phyloP scores from a whole-genome alignment of 805 yeast species.

The Saturnispora zaruensis region DNA sequence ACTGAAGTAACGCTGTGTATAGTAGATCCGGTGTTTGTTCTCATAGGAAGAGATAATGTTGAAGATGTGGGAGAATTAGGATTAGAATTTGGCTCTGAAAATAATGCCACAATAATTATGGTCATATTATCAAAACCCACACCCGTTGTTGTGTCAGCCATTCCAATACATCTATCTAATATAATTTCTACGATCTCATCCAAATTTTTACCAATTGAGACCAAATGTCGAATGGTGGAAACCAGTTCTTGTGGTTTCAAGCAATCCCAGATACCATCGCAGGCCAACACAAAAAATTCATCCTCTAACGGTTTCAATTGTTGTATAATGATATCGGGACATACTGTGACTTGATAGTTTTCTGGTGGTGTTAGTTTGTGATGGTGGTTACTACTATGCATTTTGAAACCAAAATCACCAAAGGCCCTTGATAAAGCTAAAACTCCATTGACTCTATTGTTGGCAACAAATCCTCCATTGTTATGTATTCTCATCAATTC shows the following conservation, averaged over 20 bases:
- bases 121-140: constrained; percentile 83
- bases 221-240: constrained; percentile 45
- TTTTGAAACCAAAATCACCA: constrained; percentile 57
- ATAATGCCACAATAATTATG: constrained; percentile 41
- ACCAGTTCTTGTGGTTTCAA: constrained; percentile 49
- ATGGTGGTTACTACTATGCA: constrained; percentile 18
- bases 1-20: not conserved
- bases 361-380: constrained; percentile 39
- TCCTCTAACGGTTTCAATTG: constrained; percentile 43
- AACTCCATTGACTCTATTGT: constrained; percentile 52
- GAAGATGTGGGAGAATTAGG: constrained; percentile 1
- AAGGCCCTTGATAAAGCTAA: constrained; percentile 51
- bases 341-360: constrained; percentile 72
- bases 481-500: constrained; percentile 48
- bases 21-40: constrained; percentile 4
- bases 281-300: constrained; percentile 65
- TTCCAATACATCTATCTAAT: constrained; percentile 56
- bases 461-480: constrained; percentile 54
- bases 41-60: not conserved
- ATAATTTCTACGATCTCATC: constrained; percentile 52
- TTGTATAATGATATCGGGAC: constrained; percentile 65
- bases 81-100: not conserved
- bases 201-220: constrained; percentile 48
- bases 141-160: constrained; percentile 69
- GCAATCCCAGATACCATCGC: constrained; percentile 82